phyloP scores from a whole-genome alignment of 495 filamentous ascomycete genomes.

The Alectoria sarmentosa region DNA sequence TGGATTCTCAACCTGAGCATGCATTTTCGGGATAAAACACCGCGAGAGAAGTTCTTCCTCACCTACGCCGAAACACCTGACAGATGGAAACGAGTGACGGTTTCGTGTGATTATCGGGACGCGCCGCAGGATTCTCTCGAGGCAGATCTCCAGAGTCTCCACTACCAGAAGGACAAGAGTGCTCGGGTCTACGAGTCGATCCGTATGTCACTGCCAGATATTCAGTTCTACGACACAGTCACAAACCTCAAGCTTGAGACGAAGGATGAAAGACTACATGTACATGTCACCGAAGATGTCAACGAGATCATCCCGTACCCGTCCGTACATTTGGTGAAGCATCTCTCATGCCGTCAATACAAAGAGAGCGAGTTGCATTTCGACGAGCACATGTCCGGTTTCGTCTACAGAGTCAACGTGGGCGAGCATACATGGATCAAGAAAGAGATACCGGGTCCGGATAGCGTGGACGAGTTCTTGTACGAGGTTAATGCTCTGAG shows the following conservation, averaged over 20 bases:
- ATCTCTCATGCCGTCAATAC: slow-evolving; percentile 56
- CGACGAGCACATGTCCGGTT: slow-evolving; percentile 88
- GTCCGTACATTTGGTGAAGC: slow-evolving; percentile 62
- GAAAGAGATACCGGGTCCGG: slow-evolving; percentile 95
- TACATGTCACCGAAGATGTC: slow-evolving; percentile 96
- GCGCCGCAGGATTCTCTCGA: slow-evolving; percentile 78
- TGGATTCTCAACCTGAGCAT: slow-evolving; percentile 99
- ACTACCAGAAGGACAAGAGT: slow-evolving; percentile 88
- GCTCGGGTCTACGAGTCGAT: slow-evolving; percentile 95
- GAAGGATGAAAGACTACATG: slow-evolving; percentile 79
- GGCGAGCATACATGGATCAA: slow-evolving; percentile 72
- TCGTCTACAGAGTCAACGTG: slow-evolving; percentile 88
- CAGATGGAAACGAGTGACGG: slow-evolving; percentile 79
- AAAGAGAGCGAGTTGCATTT: slow-evolving; percentile 56
- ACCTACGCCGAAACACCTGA: slow-evolving; percentile 78
- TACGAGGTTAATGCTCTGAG: slow-evolving; percentile 96
- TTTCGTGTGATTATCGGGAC: slow-evolving; percentile 89
- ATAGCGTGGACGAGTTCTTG: slow-evolving; percentile 93
- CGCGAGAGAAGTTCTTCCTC: slow-evolving; percentile 96
- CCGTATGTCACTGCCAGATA: slow-evolving; percentile 80
- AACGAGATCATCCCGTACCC: slow-evolving; percentile 94
- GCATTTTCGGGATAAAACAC: slow-evolving; percentile 94
- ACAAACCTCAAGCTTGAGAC: slow-evolving; percentile 96
- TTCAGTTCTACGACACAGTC: slow-evolving; percentile 91
- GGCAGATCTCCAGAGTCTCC: slow-evolving; percentile 65